Percentiles rank a stretch among this genome's conserved stretches.
These are phyloP conservation scores for Fremontodendron californicum DNA, from an alignment of 345 rosid species.

Conservation along the genomic window DNA sequence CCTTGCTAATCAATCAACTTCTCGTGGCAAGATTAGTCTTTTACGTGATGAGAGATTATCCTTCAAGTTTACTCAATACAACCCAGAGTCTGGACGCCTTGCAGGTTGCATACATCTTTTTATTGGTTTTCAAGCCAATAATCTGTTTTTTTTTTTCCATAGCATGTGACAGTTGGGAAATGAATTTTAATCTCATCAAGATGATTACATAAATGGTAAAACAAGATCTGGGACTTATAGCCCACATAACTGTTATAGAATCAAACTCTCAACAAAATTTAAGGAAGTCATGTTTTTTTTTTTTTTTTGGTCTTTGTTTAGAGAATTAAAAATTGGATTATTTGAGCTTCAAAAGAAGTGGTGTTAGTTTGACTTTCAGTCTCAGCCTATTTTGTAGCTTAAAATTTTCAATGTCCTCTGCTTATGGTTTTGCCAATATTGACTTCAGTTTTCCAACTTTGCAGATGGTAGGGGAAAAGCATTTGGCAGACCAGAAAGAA, in stretches of 20 bases:
- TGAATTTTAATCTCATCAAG: neutral
- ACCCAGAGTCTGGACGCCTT: conserved; percentile 25
- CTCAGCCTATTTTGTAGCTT: neutral
- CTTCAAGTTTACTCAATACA: no score
- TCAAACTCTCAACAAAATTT: neutral
- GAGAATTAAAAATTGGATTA: neutral
- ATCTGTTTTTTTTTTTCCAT: neutral
- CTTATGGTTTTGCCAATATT: neutral
- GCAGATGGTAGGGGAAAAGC: conserved; percentile 39
- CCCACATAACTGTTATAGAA: neutral
- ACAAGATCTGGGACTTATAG: neutral
- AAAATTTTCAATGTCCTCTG: neutral
- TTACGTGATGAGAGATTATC: conserved; percentile 32
- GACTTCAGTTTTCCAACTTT: conserved; percentile 1
- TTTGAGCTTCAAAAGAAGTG: neutral
- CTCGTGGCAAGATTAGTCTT: conserved; percentile 39
- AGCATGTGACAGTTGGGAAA: neutral
- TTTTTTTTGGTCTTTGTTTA: neutral
- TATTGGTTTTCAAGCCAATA: neutral
- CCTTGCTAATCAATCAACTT: conserved; percentile 38
- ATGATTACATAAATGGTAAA: neutral
- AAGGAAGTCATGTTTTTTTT: neutral
- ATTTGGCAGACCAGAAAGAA: no score
- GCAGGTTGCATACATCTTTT: conserved; percentile 28
- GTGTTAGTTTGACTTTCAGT: neutral